phyloP scores from a whole-genome alignment of 768 basidiomycete species.

The Cystofilobasidium capitatum region DNA sequence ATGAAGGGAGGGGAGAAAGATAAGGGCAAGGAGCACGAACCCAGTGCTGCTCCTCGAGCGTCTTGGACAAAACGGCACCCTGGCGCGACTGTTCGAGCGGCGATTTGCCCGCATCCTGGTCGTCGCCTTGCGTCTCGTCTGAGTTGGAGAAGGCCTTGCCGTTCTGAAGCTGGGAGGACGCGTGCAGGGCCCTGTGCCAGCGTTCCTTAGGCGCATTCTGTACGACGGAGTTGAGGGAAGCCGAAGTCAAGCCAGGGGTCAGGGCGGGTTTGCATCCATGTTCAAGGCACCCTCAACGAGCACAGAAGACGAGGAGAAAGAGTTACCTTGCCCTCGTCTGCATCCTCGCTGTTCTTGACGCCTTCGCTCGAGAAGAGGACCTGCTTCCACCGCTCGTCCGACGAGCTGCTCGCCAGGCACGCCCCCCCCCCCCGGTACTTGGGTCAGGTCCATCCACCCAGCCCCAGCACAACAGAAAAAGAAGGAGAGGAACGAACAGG shows the following conservation, averaged over 20 bases:
- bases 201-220: conserved; percentile 15
- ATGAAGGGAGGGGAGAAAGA: not conserved
- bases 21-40: conserved; percentile 4
- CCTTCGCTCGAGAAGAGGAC: not conserved
- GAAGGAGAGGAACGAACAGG: not conserved
- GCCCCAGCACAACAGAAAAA: not conserved
- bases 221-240: not conserved
- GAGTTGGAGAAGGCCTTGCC: not conserved
- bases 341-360: conserved; percentile 3
- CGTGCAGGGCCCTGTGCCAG: conserved; percentile 24
- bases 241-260: not conserved
- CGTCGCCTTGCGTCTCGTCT: not conserved
- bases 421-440: no score
- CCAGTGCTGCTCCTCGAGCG: conserved; percentile 37
- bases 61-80: not conserved
- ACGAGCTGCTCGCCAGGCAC: not conserved
- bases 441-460: not conserved
- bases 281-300: not conserved
- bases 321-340: conserved; percentile 10
- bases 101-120: not conserved
- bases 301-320: no score
- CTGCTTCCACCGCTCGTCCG: conserved; percentile 12
- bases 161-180: conserved; percentile 10
- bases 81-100: not conserved
- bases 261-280: not conserved